Evolutionary conservation across 805 yeast genomes (phyloP).

Genomic region (Jamesozyma jinghongensis): DNA sequence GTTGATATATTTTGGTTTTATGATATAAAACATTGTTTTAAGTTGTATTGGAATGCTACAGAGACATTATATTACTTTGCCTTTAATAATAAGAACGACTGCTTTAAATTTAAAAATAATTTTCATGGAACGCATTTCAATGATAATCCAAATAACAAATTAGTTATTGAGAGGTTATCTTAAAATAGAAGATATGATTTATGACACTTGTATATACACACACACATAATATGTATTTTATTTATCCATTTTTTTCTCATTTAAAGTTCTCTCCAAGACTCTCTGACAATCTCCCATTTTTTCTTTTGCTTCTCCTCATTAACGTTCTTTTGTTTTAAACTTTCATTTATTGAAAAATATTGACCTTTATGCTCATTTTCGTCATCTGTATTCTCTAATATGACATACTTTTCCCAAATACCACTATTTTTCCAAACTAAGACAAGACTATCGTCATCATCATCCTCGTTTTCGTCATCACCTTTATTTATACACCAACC

Average conservation of each 20-base stretch:
- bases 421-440: slow-evolving; percentile 66
- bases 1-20: slow-evolving; percentile 25
- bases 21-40: slow-evolving; percentile 23
- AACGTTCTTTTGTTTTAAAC: slow-evolving; percentile 10
- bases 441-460: slow-evolving; percentile 52
- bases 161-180: slow-evolving; percentile 17
- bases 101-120: slow-evolving; percentile 42
- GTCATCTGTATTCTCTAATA: slow-evolving; percentile 37
- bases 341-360: slow-evolving; percentile 14
- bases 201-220: background rate
- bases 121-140: slow-evolving; percentile 37
- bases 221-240: slow-evolving; percentile 1
- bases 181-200: background rate
- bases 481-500: slow-evolving; percentile 20
- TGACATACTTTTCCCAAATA: slow-evolving; percentile 80
- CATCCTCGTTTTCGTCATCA: slow-evolving; percentile 4
- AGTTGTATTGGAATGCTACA: slow-evolving; percentile 19
- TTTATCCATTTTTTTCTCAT: too few relatives aligned
- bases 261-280: slow-evolving; percentile 51
- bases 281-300: slow-evolving; percentile 52
- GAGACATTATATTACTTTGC: slow-evolving; percentile 19
- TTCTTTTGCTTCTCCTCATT: slow-evolving; percentile 14
- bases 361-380: background rate
- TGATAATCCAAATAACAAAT: slow-evolving; percentile 8
- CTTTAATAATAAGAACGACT: slow-evolving; percentile 39